Percentiles rank a stretch among this genome's conserved stretches.
These are phyloP conservation scores for Oxalis stricta DNA, from an alignment of 441 rosid genomes.

Conservation along the genomic window DNA sequence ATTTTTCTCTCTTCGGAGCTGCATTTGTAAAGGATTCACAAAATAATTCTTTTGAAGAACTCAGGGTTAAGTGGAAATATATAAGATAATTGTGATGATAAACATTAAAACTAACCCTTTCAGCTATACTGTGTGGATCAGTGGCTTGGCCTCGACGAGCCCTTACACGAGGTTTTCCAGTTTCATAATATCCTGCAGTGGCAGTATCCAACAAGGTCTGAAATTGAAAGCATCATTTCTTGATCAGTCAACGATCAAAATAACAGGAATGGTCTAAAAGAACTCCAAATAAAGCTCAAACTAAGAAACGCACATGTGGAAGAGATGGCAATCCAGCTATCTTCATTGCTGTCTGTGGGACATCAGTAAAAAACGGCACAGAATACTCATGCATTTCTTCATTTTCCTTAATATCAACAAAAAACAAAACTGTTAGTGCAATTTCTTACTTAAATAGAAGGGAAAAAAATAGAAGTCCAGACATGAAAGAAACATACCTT, in stretches of 20 bases:
- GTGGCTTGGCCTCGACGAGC: conserved; percentile 90
- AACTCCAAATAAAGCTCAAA: neutral
- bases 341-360: conserved; percentile 6
- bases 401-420: conserved; percentile 13
- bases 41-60: neutral
- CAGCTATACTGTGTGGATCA: conserved; percentile 85
- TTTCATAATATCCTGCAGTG: conserved; percentile 14
- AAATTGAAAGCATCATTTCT: neutral
- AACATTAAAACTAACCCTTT: conserved; percentile 30
- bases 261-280: neutral
- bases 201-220: conserved; percentile 19
- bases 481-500: conserved; percentile 15
- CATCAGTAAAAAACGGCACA: conserved; percentile 8
- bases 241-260: neutral
- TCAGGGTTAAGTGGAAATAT: neutral
- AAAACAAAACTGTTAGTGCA: conserved; percentile 1
- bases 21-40: conserved; percentile 1
- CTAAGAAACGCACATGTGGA: conserved; percentile 15
- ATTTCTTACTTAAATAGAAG: too few species aligned
- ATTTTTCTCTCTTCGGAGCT: conserved; percentile 72
- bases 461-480: too few species aligned
- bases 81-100: neutral
- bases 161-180: conserved; percentile 46
- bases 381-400: conserved; percentile 11
- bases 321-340: conserved; percentile 7